Evolutionary conservation across 2,329 filamentous ascomycete species (phyloP), one percentile per base, ranked within the genome.

Genomic region (Rasamsonia emersonii): DNA sequence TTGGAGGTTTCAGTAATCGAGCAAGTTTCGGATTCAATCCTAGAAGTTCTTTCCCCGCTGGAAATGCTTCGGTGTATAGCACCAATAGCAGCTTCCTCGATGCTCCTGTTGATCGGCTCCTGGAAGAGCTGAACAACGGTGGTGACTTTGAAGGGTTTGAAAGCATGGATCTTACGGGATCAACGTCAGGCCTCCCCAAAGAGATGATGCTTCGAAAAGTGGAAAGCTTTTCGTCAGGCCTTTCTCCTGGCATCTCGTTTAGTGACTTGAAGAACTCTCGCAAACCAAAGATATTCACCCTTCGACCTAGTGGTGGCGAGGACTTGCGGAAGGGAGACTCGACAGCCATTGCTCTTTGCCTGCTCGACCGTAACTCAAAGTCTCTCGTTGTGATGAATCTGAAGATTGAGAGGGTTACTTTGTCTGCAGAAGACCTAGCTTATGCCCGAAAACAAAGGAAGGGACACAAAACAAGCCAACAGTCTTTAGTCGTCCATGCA

Each of bases 131-230:
- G 10, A 72, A 75, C 25, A 68, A 69, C 13, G 70, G 74, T 10
- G 71, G 69, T 8, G 69, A 79, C 35, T 73, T 77, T 38, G 78
- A 83, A 42, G 78, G 77, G 0, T 77, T 85, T 34, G 71, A 79
- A 45, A 81, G 70, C 38, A 82, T 84, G 74, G 80, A 75, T 1
- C 64, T 85, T 14, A 77, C 82, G 33, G 80, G 84, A 48, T 71
- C 77, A n/a, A 74, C 81, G 37, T 79, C 84, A 37, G 78, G 79
- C 1, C 61, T 88, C 6, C 70, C 76, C 10, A 77, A 80, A 36
- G 82, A 88, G 51, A 69, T 88, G n/a, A 56, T 81, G 8, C 70
- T 88, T 30, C 74, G 71, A 10, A 83, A 79, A 45, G 71, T 89
- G 17, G 77, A 82, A 42, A 80, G 70, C 37, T 72, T 84, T 35